Conservation (phyloP, 2,329 filamentous ascomycete genomes). For the Claviceps paspali region DNA sequence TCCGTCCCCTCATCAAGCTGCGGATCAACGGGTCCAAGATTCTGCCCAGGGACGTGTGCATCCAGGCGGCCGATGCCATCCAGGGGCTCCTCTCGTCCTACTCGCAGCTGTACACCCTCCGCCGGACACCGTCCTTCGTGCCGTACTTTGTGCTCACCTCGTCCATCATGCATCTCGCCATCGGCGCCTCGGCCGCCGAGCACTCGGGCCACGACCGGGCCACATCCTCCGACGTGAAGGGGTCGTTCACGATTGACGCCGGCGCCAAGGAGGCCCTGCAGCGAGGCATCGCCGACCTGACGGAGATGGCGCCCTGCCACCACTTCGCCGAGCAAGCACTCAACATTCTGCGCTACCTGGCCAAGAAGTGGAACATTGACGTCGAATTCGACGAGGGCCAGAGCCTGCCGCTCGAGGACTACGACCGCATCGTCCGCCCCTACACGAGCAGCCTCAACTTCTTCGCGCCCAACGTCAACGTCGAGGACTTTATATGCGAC, state of each 20-base stretch:
- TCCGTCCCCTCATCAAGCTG: conserved; percentile 54
- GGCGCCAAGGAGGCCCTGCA: conserved; percentile 29
- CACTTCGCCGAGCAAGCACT: conserved; percentile 45
- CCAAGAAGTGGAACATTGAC: conserved; percentile 43
- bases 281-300: conserved; percentile 40
- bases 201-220: conserved; percentile 7
- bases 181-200: conserved; percentile 24
- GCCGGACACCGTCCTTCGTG: conserved; percentile 44
- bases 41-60: conserved; percentile 49
- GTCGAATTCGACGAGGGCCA: conserved; percentile 24
- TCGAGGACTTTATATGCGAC: conserved; percentile 31
- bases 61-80: conserved; percentile 44
- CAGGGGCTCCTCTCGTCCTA: conserved; percentile 40
- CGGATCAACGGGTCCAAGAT: conserved; percentile 48
- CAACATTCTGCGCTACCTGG: conserved; percentile 42
- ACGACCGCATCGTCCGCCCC: conserved; percentile 28
- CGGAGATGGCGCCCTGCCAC: conserved; percentile 46
- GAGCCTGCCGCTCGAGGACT: conserved; percentile 19
- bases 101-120: conserved; percentile 41
- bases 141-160: conserved; percentile 47
- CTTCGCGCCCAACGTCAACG: conserved; percentile 34
- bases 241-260: conserved; percentile 21
- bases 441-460: conserved; percentile 40
- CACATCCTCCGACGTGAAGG: conserved; percentile 13
- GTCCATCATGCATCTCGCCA: conserved; percentile 43